A percentile compares a stretch with the other conserved stretches of the same genome.
phyloP scores from a whole-genome alignment of 495 filamentous ascomycete genomes.

The Letharia lupina region DNA sequence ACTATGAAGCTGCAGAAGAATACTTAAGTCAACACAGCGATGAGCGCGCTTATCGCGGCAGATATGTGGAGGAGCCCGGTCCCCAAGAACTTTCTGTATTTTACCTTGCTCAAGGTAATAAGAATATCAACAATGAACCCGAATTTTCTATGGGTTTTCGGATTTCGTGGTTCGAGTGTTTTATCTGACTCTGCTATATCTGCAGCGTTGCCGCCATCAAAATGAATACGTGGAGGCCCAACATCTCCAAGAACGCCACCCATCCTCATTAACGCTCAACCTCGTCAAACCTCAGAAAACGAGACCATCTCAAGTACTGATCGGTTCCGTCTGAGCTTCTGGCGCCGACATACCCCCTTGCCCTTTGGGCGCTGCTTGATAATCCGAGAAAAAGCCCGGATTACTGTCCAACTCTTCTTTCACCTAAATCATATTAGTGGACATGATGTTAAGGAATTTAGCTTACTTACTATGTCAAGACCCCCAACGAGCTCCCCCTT shows the following conservation, averaged over 20 bases:
- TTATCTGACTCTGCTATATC: background rate
- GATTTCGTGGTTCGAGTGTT: background rate
- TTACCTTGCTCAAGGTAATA: no score
- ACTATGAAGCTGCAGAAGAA: background rate
- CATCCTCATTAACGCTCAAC: background rate
- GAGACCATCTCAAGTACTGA: slow-evolving; percentile 12
- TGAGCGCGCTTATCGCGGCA: background rate
- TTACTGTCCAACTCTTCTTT: slow-evolving; percentile 68
- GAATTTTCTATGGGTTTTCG: background rate
- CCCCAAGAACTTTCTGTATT: no score
- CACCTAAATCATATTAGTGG: slow-evolving; percentile 30
- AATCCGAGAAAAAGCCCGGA: slow-evolving; percentile 67
- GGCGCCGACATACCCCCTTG: slow-evolving; percentile 27
- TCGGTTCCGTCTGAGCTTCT: slow-evolving; percentile 23
- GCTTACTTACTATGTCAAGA: slow-evolving; percentile 63
- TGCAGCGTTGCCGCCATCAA: background rate
- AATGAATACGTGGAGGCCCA: background rate
- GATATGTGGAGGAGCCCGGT: no score
- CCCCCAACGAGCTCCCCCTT: slow-evolving; percentile 80
- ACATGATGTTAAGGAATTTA: background rate
- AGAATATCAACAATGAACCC: no score
- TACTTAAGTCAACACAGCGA: no score
- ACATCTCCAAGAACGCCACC: background rate
- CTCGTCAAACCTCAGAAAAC: background rate
- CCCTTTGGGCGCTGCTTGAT: slow-evolving; percentile 40